Evolutionary conservation across 2,329 filamentous ascomycete species (phyloP).

Genomic region (Tolypocladium ovalisporum): DNA sequence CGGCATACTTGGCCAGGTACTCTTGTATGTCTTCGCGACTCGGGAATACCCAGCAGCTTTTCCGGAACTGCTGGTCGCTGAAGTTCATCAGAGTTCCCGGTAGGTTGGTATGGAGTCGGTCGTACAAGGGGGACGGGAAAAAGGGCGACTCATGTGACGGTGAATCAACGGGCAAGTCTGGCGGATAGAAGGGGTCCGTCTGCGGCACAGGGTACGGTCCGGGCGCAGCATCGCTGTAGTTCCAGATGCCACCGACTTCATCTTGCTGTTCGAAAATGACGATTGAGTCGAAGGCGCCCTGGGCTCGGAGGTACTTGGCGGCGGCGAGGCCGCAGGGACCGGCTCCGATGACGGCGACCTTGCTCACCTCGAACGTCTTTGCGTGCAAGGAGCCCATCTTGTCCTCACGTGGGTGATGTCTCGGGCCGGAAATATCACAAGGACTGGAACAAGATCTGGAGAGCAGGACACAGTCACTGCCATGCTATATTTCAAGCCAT

Average conservation of each 20-base stretch:
- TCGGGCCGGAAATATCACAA: not conserved
- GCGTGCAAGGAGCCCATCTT: conserved; percentile 18
- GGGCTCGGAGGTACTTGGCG: conserved; percentile 70
- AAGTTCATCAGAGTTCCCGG: conserved; percentile 72
- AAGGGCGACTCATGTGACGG: conserved; percentile 31
- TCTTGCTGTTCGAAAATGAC: conserved; percentile 74
- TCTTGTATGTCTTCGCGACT: conserved; percentile 56
- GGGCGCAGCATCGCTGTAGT: conserved; percentile 49
- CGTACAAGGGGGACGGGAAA: conserved; percentile 79
- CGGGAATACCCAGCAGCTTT: conserved; percentile 62
- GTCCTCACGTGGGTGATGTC: not conserved
- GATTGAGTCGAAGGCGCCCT: conserved; percentile 54
- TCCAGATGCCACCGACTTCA: conserved; percentile 75
- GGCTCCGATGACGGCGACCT: conserved; percentile 70
- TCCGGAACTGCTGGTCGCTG: conserved; percentile 56
- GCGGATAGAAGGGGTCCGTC: conserved; percentile 49
- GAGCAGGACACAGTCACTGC: not conserved
- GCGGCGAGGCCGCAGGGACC: conserved; percentile 70
- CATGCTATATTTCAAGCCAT: not conserved
- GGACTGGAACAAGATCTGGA: not conserved
- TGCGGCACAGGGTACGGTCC: conserved; percentile 52
- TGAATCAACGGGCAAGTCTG: conserved; percentile 51
- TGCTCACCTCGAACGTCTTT: conserved; percentile 37
- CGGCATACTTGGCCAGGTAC: conserved; percentile 64
- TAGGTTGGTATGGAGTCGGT: conserved; percentile 77